Conservation (phyloP, 208 protist species). For the Leishmania mexicana region DNA sequence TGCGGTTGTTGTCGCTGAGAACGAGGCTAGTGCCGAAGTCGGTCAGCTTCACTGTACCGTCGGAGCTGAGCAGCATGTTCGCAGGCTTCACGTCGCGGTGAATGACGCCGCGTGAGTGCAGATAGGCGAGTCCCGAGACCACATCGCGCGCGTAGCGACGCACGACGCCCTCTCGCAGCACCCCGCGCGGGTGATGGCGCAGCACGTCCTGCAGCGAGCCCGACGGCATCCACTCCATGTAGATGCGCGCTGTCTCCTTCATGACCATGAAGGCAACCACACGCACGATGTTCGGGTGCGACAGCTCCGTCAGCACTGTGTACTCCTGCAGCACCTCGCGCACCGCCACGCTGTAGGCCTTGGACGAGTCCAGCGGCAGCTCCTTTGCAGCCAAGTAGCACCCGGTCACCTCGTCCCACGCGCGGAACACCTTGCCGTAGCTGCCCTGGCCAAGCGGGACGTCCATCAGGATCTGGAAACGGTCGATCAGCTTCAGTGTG, state of each 20-base stretch:
- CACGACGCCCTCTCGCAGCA: constrained; percentile 59
- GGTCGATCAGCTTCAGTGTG: constrained; percentile 44
- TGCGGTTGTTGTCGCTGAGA: constrained; percentile 34
- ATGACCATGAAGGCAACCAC: constrained; percentile 69
- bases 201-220: constrained; percentile 69
- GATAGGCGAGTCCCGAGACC: constrained; percentile 55
- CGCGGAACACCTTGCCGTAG: constrained; percentile 58
- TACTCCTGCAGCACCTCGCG: constrained; percentile 72
- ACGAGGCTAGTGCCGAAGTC: constrained; percentile 85
- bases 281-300: constrained; percentile 72
- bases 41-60: constrained; percentile 76
- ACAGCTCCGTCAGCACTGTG: constrained; percentile 61
- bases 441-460: constrained; percentile 46
- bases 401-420: constrained; percentile 61
- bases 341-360: constrained; percentile 31
- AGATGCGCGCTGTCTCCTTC: constrained; percentile 49
- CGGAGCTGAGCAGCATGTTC: constrained; percentile 80
- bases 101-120: constrained; percentile 70
- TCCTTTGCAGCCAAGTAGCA: constrained; percentile 77
- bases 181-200: constrained; percentile 29
- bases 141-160: constrained; percentile 59
- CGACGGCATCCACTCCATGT: constrained; percentile 81
- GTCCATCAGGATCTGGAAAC: constrained; percentile 53
- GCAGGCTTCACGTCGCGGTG: constrained; percentile 88
- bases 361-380: constrained; percentile 42